Conservation (phyloP, 2,329 filamentous ascomycete genomes). For the Apiospora pterosperma region DNA sequence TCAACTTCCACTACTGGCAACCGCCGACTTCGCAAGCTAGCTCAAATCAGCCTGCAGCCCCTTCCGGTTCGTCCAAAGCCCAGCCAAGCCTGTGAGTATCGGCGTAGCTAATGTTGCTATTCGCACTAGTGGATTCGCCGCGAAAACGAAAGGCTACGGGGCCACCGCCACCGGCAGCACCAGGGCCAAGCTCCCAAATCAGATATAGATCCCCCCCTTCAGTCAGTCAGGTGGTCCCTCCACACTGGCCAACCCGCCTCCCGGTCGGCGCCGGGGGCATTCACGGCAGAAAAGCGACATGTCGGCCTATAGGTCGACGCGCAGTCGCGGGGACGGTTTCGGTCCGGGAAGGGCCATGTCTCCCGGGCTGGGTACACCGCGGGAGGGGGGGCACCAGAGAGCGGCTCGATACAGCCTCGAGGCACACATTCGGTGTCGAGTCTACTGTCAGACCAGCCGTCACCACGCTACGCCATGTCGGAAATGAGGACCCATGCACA, state of each 20-base stretch:
- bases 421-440: conserved; percentile 11
- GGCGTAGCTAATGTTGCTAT: conserved; percentile 35
- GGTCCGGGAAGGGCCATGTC: conserved; percentile 33
- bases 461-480: conserved; percentile 7
- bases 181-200: conserved; percentile 41
- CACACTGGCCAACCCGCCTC: conserved; percentile 49
- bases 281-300: conserved; percentile 64
- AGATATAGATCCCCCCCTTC: conserved; percentile 53
- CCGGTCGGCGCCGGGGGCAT: conserved; percentile 55
- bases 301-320: conserved; percentile 43
- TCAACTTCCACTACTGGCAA: conserved; percentile 93
- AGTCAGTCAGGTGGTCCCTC: conserved; percentile 44
- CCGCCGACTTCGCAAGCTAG: conserved; percentile 66
- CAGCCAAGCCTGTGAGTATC: conserved; percentile 43
- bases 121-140: conserved; percentile 68
- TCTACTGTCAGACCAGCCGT: conserved; percentile 11
- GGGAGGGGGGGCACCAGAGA: conserved; percentile 22
- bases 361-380: conserved; percentile 30
- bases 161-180: conserved; percentile 41
- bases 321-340: conserved; percentile 32
- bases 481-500: conserved; percentile 8
- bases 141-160: conserved; percentile 79
- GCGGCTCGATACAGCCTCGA: not conserved
- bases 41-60: conserved; percentile 66
- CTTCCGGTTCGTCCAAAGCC: conserved; percentile 67